These are phyloP conservation scores for Zymoseptoria tritici DNA, from an alignment of 2,329 filamentous ascomycete species.

Conservation along the genomic window DNA sequence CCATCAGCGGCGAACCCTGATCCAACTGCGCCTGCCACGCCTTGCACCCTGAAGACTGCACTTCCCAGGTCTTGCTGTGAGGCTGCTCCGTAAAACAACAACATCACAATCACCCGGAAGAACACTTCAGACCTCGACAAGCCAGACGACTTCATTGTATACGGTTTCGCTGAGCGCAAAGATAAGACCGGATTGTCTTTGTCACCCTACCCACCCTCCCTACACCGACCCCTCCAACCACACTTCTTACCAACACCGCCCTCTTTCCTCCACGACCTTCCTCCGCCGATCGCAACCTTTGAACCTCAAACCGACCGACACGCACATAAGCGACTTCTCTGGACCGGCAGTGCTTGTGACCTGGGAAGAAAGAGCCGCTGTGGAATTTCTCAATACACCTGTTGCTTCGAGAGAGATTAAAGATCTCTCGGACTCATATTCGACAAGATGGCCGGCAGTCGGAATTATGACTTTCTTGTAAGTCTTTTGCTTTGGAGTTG, in stretches of 20 bases:
- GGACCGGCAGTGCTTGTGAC: not conserved
- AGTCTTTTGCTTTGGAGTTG: conserved; percentile 25
- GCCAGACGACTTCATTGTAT: not conserved
- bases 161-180: not conserved
- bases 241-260: not conserved
- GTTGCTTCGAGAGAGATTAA: not conserved
- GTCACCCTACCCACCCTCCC: not conserved
- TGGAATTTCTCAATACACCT: not conserved
- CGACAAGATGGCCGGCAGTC: conserved; percentile 79
- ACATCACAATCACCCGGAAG: not conserved
- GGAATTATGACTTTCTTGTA: conserved; percentile 99
- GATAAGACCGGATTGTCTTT: not conserved
- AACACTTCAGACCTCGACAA: not conserved
- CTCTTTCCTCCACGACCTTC: not conserved
- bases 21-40: not conserved
- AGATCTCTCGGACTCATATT: not conserved
- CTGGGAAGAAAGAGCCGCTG: not conserved
- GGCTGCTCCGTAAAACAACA: not conserved
- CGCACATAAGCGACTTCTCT: not conserved
- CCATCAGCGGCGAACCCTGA: not conserved
- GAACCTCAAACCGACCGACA: not conserved
- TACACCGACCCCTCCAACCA: not conserved
- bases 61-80: not conserved
- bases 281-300: not conserved
- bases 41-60: not conserved